These are phyloP conservation scores for Pseudofabraea citricarpa DNA, from an alignment of 2,329 filamentous ascomycete genomes.

Conservation along the genomic window DNA sequence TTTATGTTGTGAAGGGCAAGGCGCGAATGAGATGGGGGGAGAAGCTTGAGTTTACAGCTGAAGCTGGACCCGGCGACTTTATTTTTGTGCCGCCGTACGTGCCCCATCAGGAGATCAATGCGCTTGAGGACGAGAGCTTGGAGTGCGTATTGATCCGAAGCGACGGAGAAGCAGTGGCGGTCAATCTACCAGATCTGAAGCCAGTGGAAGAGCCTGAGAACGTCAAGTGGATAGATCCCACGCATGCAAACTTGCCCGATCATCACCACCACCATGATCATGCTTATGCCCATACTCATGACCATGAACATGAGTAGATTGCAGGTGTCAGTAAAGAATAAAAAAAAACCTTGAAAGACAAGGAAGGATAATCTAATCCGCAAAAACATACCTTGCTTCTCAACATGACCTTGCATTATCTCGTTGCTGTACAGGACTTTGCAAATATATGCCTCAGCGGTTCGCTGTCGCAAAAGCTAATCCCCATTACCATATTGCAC, in stretches of 20 bases:
- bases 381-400: too few species aligned
- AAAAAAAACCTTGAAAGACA: neutral
- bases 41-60: constrained; percentile 37
- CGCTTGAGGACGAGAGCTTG: constrained; percentile 33
- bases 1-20: constrained; percentile 39
- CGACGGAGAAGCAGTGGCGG: constrained; percentile 37
- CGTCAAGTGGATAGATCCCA: constrained; percentile 41
- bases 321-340: neutral
- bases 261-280: constrained; percentile 10
- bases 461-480: too few species aligned
- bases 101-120: constrained; percentile 42
- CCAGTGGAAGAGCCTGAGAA: constrained; percentile 36
- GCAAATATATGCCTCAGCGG: too few species aligned
- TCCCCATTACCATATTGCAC: too few species aligned
- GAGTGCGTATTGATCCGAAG: constrained; percentile 38
- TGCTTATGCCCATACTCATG: constrained; percentile 5
- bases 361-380: too few species aligned
- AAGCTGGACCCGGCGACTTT: constrained; percentile 40
- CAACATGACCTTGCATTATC: too few species aligned
- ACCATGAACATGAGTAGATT: constrained; percentile 4
- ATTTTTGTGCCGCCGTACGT: constrained; percentile 41
- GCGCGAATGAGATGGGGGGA: constrained; percentile 41
- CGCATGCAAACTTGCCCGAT: constrained; percentile 28
- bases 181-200: constrained; percentile 38
- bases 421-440: too few species aligned